These are phyloP conservation scores for Mycotypha africana DNA, from an alignment of 371 early-diverging fungal species.

Conservation along the genomic window DNA sequence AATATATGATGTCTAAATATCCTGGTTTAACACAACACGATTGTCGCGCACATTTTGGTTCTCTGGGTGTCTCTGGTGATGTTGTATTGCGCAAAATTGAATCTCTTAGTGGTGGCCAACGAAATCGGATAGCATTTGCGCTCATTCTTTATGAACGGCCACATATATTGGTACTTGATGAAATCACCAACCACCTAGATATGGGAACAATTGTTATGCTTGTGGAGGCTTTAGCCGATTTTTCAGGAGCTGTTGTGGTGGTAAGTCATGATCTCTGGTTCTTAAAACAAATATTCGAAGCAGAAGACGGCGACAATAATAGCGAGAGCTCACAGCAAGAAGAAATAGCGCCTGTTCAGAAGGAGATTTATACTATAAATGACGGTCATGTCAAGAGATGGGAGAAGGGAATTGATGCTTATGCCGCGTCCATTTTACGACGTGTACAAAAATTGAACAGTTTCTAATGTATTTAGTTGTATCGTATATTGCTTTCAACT, in stretches of 20 bases:
- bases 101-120: conserved; percentile 71
- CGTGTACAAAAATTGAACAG: conserved; percentile 22
- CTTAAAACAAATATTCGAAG: conserved; percentile 54
- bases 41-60: conserved; percentile 62
- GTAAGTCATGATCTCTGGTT: conserved; percentile 78
- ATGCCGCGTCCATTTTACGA: conserved; percentile 30
- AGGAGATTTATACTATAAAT: conserved; percentile 29
- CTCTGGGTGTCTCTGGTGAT: conserved; percentile 61
- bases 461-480: no score
- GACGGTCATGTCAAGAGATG: conserved; percentile 31
- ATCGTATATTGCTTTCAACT: no score
- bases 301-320: conserved; percentile 26
- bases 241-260: conserved; percentile 56
- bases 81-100: conserved; percentile 45
- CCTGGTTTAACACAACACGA: conserved; percentile 51
- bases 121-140: conserved; percentile 72
- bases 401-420: conserved; percentile 43
- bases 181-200: conserved; percentile 82
- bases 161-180: conserved; percentile 79
- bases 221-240: conserved; percentile 54
- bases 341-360: neutral
- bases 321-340: conserved; percentile 15
- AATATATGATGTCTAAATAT: conserved; percentile 37
- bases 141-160: conserved; percentile 55
- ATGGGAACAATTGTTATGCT: conserved; percentile 69